Base-by-base conservation (phyloP, 2,329 filamentous ascomycete species). In the Colletotrichum phormii region DNA sequence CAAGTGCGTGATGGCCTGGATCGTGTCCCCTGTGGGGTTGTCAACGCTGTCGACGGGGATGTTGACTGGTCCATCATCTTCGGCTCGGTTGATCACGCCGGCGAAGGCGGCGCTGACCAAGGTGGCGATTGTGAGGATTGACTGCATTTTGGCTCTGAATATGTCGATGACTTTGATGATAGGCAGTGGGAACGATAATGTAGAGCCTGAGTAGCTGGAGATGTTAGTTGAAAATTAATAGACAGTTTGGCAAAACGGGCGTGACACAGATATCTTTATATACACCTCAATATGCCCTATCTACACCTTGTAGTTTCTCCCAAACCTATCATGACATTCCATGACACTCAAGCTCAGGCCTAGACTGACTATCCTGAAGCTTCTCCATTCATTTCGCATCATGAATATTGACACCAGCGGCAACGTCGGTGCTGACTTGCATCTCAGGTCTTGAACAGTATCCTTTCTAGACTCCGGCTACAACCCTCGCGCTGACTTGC, bases 1-100 rank as follows among this genome's bases (percentile, higher is more conserved):
- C 5, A 62, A 37, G 37, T 62, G 59, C 5, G 59, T 62, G 5
- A 62, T 62, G 24, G 59, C 59, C 24, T 62, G 18, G 15, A 62
- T 2, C 26, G 59, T 49, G 26, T 9, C 42, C 3, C 42, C 59
- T 1, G 8, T 11, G 9, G 22, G 24, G 26, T 31, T 26, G 42
- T 8, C 42, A 18, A 49, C 18, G 33, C 26, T 33, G 18, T 29
- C 37, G 24, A 51, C 37, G 9, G 59, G 37, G 12, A 62, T n/a
- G 35, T 60, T 60, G 59, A n/a, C 29, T 29, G 29, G 29, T n/a
- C 18, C 29, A 15, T 31, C 7, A 18, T 11, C 22, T 12, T n/a
- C 59, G 18, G 26, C 37, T 3, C 42, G 59, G 26, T 37, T 7
- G 37, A 62, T 31, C 8, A 62, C 59, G 29, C 59, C 59, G 11